phyloP scores from a whole-genome alignment of 768 basidiomycete species.

The Mycena albidolilacea region DNA sequence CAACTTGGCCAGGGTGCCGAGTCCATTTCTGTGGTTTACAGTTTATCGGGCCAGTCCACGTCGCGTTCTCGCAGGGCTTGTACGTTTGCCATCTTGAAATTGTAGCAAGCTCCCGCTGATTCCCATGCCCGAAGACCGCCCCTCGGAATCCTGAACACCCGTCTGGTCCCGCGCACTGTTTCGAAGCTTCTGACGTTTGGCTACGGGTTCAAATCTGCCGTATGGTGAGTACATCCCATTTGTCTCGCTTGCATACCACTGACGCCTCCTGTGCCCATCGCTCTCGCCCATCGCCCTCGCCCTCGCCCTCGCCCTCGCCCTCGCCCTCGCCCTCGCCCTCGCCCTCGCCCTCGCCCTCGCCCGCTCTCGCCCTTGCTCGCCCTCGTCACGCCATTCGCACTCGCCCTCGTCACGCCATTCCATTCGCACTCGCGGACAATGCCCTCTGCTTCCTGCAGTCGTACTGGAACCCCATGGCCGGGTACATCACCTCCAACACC shows the following conservation, averaged over 20 bases:
- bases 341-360: too few relatives aligned
- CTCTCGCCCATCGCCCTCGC: too few relatives aligned
- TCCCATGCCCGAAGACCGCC: constrained; percentile 64
- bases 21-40: constrained; percentile 11
- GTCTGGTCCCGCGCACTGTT: constrained; percentile 70
- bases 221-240: constrained; percentile 55
- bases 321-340: too few relatives aligned
- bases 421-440: too few relatives aligned
- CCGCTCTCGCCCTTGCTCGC: too few relatives aligned
- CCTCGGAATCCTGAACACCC: constrained; percentile 77
- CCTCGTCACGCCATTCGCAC: too few relatives aligned
- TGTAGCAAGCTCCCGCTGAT: background rate
- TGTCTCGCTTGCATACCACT: background rate
- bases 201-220: constrained; percentile 78
- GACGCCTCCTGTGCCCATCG: constrained; percentile 42
- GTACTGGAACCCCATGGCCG: constrained; percentile 78
- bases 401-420: too few relatives aligned
- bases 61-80: constrained; percentile 30
- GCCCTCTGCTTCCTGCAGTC: constrained; percentile 86
- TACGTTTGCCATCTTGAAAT: constrained; percentile 16
- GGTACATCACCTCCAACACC: constrained; percentile 82
- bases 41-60: constrained; percentile 10
- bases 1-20: constrained; percentile 27
- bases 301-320: too few relatives aligned
- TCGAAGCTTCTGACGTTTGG: constrained; percentile 82